Percentiles rank a stretch among this genome's conserved stretches.
Conservation (phyloP, 2,329 filamentous ascomycete species). For the Aspergillus bombycis region DNA sequence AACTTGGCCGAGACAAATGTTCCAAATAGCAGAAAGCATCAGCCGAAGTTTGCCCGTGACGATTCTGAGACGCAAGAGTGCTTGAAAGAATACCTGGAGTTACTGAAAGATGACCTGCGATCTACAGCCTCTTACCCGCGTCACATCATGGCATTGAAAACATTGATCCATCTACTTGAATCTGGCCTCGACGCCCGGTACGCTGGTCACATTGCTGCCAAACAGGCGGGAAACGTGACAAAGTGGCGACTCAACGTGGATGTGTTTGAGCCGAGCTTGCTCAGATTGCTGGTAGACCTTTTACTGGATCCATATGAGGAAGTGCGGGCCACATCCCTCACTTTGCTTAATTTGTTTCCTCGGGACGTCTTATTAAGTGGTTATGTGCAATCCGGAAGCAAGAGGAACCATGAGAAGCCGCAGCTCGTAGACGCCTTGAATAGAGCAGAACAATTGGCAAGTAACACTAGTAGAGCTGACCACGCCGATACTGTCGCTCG, state of each 20-base stretch:
- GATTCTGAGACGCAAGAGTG: conserved; percentile 61
- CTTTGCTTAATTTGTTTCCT: conserved; percentile 48
- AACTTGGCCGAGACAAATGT: conserved; percentile 27
- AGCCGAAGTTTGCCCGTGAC: conserved; percentile 44
- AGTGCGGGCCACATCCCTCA: conserved; percentile 64
- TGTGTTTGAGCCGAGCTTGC: conserved; percentile 43
- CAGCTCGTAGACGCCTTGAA: conserved; percentile 36
- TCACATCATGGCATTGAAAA: conserved; percentile 78
- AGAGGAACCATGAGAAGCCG: conserved; percentile 24
- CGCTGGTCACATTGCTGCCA: conserved; percentile 43
- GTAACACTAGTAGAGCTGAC: conserved; percentile 77
- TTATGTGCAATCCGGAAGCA: conserved; percentile 1
- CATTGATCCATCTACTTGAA: conserved; percentile 67
- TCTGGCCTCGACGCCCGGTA: conserved; percentile 65
- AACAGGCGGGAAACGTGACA: conserved; percentile 52
- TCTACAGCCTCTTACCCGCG: conserved; percentile 87
- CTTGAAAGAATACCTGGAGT: conserved; percentile 72
- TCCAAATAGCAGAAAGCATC: conserved; percentile 18
- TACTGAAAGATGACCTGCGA: conserved; percentile 73
- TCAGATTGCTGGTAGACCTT: conserved; percentile 71
- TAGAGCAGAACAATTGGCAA: conserved; percentile 43
- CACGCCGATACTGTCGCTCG: conserved; percentile 90
- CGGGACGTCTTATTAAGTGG: conserved; percentile 28
- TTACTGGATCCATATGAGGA: conserved; percentile 92
- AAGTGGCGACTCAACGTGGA: conserved; percentile 55